These are phyloP conservation scores for Rubroshorea leprosula DNA, from an alignment of 345 rosid species.

Conservation along the genomic window DNA sequence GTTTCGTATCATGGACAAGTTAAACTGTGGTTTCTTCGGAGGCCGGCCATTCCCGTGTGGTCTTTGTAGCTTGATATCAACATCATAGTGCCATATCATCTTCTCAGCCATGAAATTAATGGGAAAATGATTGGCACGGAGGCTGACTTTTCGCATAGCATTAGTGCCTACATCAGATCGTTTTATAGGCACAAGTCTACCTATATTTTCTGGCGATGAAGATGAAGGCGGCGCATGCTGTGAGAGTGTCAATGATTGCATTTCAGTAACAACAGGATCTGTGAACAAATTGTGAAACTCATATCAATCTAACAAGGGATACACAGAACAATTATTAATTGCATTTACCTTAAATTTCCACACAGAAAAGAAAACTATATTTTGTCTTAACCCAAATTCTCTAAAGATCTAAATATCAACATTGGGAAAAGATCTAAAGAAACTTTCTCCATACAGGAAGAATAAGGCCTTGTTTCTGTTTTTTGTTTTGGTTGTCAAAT, in stretches of 20 bases:
- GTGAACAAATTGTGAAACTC: neutral
- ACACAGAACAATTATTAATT: too few species aligned
- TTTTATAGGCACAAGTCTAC: conserved; percentile 26
- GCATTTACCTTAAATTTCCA: too few species aligned
- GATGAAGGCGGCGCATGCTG: conserved; percentile 19
- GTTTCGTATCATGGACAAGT: conserved; percentile 41
- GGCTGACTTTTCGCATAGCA: conserved; percentile 29
- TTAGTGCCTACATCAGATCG: conserved; percentile 68
- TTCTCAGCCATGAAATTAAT: conserved; percentile 43
- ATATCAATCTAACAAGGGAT: neutral
- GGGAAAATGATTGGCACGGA: conserved; percentile 59
- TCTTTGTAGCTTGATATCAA: conserved; percentile 44
- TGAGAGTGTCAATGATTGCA: conserved; percentile 14
- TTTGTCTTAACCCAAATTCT: too few species aligned
- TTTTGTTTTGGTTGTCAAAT: too few species aligned
- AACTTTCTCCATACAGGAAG: too few species aligned
- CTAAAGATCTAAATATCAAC: too few species aligned
- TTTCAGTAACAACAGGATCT: neutral
- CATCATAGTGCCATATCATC: conserved; percentile 57
- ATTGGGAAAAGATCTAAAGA: too few species aligned
- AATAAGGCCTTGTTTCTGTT: too few species aligned
- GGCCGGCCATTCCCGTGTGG: conserved; percentile 25
- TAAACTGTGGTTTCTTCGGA: conserved; percentile 34
- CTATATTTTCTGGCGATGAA: neutral
- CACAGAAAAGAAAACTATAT: too few species aligned